A percentile compares a stretch with the other conserved stretches of the same genome.
Conservation (phyloP, 1,284 basidiomycete species). For the Boletus mariae region DNA sequence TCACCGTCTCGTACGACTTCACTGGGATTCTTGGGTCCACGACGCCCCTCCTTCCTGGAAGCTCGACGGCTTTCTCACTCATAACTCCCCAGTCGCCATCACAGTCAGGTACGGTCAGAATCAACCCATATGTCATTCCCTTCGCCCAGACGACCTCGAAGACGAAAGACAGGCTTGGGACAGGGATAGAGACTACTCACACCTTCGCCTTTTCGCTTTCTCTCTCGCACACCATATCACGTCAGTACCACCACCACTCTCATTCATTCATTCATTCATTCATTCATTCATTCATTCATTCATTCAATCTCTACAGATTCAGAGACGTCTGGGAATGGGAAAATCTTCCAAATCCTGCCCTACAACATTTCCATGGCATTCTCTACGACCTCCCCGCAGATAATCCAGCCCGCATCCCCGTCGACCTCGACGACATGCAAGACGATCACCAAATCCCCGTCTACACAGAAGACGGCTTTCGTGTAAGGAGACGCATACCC, state of each 20-base stretch:
- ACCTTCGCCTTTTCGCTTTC: not conserved
- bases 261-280: too few relatives aligned
- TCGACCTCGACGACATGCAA: not conserved
- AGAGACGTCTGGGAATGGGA: not conserved
- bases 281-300: too few relatives aligned
- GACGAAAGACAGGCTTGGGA: not conserved
- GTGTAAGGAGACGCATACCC: not conserved
- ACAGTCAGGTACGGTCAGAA: slow-evolving; percentile 8
- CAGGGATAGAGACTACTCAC: not conserved
- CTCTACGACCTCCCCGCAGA: not conserved
- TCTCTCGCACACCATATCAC: slow-evolving; percentile 4
- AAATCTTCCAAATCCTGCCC: not conserved
- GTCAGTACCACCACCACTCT: not conserved
- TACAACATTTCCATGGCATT: not conserved
- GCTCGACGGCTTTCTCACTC: not conserved
- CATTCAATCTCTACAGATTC: not conserved
- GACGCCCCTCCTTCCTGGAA: slow-evolving; percentile 2
- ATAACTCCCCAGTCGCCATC: slow-evolving; percentile 5
- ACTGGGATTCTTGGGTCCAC: not conserved
- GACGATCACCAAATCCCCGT: not conserved
- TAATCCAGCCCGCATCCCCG: not conserved
- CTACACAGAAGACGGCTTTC: not conserved
- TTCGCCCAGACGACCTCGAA: not conserved
- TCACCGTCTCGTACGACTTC: not conserved
- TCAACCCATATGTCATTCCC: not conserved